Percentiles rank a stretch among this genome's conserved stretches.
Evolutionary conservation across 2,329 filamentous ascomycete species (phyloP).

Genomic region (Paecilomyces formosus): DNA sequence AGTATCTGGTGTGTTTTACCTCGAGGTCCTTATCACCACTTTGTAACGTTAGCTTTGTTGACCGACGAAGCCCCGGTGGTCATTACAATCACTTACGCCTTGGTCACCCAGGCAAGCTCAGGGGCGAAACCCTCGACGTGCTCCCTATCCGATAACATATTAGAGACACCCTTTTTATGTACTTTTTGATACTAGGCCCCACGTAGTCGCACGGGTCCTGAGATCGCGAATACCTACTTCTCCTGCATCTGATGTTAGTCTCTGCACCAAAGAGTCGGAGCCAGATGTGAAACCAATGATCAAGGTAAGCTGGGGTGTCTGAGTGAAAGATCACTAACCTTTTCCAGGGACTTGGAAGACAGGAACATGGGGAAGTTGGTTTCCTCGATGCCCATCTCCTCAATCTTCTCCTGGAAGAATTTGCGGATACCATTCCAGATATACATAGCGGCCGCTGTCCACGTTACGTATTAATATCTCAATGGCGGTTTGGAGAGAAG

Average conservation of each 20-base stretch:
- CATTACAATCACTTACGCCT: not conserved
- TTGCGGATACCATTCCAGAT: not conserved
- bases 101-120: not conserved
- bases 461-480: not conserved
- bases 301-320: not conserved
- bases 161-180: not conserved
- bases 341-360: not conserved
- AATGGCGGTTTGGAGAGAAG: not conserved
- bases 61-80: not conserved
- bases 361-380: not conserved
- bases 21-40: not conserved
- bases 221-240: not conserved
- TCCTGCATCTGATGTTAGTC: not conserved
- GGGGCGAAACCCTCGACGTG: not conserved
- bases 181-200: not conserved
- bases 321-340: not conserved
- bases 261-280: not conserved
- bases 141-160: not conserved
- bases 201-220: not conserved
- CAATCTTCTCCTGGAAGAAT: not conserved
- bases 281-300: not conserved
- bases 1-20: not conserved
- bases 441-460: not conserved
- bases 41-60: not conserved
- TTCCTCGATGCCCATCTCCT: not conserved